Evolutionary conservation across 768 basidiomycete genomes (phyloP), one percentile per base, ranked within the genome.

Genomic region (Tricholoma sp.): DNA sequence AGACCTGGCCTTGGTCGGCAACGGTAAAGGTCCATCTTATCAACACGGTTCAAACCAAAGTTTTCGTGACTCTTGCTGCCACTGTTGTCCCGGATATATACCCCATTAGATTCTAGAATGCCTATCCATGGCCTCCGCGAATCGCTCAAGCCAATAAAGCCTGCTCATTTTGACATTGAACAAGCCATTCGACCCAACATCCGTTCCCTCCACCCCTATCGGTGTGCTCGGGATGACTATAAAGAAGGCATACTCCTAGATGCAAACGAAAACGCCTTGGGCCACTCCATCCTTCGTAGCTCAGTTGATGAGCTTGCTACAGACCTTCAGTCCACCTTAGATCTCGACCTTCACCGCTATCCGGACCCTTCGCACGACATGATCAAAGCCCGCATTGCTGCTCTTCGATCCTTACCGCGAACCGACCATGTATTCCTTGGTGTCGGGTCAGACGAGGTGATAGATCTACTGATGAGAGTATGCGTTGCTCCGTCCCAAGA

Each of bases 141-240:
- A 0, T 76, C 80, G 8, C 61, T 66, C 0, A 62, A 67, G 14
- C 73, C 80, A 8, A 64, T 73, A 16, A 77, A 79, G 35, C 93
- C 95, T 0, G 69, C 83, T 2, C 95, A 97, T 72, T 98, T 97
- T 67, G 76, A 84, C 64, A 85, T 98, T 57, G 86, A 91, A 72
- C 71, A 75, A 32, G 88, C 91, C 55, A 89, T 98, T 63, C 82
- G 95, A n/a, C 88, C 92, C 2, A 99, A 98, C 67, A 95, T 99
- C 65, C 88, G 97, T 50, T 75, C 91, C 0, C 77, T 99, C 12
- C 85, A 86, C 50, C 97, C 97, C 0, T 98, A 99, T 72, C 86
- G 95, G 29, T 98, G 94, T 65, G 97, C 97, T 0, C 80, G 97
- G 49, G 96, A 99, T 66, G 96, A 99, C 74, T 99, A 97, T 74